These are phyloP conservation scores for Cytospora leucostoma DNA, from an alignment of 2,329 filamentous ascomycete genomes.

Conservation along the genomic window DNA sequence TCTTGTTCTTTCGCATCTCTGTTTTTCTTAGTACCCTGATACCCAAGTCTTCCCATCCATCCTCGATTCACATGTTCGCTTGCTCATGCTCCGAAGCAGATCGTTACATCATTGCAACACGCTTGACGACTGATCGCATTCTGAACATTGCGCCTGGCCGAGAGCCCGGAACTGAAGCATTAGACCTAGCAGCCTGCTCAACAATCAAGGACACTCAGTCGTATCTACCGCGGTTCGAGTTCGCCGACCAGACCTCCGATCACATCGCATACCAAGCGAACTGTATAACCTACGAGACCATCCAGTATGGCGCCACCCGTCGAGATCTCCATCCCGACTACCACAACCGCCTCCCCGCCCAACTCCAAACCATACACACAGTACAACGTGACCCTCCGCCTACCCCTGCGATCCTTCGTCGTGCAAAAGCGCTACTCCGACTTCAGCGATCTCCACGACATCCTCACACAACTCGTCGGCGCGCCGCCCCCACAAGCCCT, in stretches of 20 bases:
- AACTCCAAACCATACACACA: slow-evolving; percentile 70
- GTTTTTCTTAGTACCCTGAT: neutral
- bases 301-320: slow-evolving; percentile 61
- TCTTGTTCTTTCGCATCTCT: neutral
- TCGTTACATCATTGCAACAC: neutral
- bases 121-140: neutral
- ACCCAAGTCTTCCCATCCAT: neutral
- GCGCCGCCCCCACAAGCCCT: slow-evolving; percentile 66
- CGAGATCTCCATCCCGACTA: slow-evolving; percentile 69
- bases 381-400: slow-evolving; percentile 76
- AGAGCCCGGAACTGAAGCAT: neutral
- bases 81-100: neutral
- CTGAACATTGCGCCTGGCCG: neutral
- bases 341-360: slow-evolving; percentile 52
- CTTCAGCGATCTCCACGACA: slow-evolving; percentile 66
- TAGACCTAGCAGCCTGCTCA: neutral
- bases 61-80: neutral
- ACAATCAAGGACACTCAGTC: neutral
- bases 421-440: slow-evolving; percentile 83
- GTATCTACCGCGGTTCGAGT: neutral
- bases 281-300: neutral
- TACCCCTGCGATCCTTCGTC: slow-evolving; percentile 74
- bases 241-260: neutral
- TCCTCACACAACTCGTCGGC: slow-evolving; percentile 62
- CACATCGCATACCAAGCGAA: neutral